Evolutionary conservation across 306 rosid species (phyloP).

Genomic region (Rosa persica): DNA sequence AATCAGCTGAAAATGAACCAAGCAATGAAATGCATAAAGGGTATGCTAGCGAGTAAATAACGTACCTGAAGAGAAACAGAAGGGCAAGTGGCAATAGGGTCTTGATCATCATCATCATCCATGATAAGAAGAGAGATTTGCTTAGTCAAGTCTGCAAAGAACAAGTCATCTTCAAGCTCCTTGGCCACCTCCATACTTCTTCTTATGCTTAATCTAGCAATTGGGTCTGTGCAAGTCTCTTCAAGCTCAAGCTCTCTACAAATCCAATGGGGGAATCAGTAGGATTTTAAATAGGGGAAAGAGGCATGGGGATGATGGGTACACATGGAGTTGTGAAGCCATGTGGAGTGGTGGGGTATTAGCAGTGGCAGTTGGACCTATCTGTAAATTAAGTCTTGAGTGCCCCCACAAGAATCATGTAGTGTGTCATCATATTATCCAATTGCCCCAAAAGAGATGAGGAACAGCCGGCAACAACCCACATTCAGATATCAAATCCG

Average conservation of each 20-base stretch:
- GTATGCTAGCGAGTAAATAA: neutral
- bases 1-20: neutral
- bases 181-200: slow-evolving; percentile 44
- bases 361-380: slow-evolving; percentile 55
- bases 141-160: slow-evolving; percentile 78
- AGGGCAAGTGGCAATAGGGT: slow-evolving; percentile 40
- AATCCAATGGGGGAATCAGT: slow-evolving; percentile 24
- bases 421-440: slow-evolving; percentile 60
- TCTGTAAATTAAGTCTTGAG: slow-evolving; percentile 43
- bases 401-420: slow-evolving; percentile 50
- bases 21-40: neutral
- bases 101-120: slow-evolving; percentile 83
- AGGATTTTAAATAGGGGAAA: slow-evolving; percentile 37
- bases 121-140: slow-evolving; percentile 75
- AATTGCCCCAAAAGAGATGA: slow-evolving; percentile 36
- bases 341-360: slow-evolving; percentile 80
- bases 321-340: slow-evolving; percentile 44
- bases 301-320: slow-evolving; percentile 15
- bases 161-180: slow-evolving; percentile 67
- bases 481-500: slow-evolving; percentile 57
- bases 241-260: slow-evolving; percentile 8
- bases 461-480: slow-evolving; percentile 55
- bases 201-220: neutral
- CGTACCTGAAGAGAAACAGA: slow-evolving; percentile 55
- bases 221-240: neutral